Percentiles rank a stretch among this genome's conserved stretches.
Conservation (phyloP, 2,329 filamentous ascomycete species). For the Xylariaceae sp. region DNA sequence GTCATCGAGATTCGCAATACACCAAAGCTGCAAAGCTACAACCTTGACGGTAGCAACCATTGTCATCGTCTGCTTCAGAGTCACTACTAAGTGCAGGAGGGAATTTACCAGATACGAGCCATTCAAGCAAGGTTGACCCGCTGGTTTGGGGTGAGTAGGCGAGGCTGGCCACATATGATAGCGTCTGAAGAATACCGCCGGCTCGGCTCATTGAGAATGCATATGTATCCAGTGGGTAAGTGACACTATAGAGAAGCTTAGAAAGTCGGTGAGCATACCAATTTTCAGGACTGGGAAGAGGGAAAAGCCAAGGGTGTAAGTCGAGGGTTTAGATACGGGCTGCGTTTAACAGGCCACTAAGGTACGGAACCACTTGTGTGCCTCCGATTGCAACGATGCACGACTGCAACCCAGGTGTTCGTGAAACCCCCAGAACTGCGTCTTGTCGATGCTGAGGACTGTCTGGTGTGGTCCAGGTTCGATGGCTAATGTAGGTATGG, state of each 20-base stretch:
- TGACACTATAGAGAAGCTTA: not conserved
- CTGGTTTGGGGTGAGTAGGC: not conserved
- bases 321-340: not conserved
- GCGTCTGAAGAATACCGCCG: not conserved
- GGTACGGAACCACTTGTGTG: not conserved
- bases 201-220: not conserved
- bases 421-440: not conserved
- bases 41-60: too few relatives aligned
- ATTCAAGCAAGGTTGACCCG: not conserved
- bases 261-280: constrained; percentile 18
- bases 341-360: not conserved
- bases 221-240: not conserved
- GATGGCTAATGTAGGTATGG: not conserved
- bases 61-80: too few relatives aligned
- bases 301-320: not conserved
- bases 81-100: too few relatives aligned
- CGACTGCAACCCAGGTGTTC: not conserved
- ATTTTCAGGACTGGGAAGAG: constrained; percentile 13
- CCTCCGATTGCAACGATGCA: not conserved
- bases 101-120: too few relatives aligned
- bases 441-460: not conserved
- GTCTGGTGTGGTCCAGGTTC: not conserved
- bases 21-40: too few relatives aligned
- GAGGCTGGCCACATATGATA: not conserved
- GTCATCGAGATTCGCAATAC: too few relatives aligned